These are phyloP conservation scores for Fonsecaea pedrosoi DNA, from an alignment of 2,329 filamentous ascomycete species.

Conservation along the genomic window DNA sequence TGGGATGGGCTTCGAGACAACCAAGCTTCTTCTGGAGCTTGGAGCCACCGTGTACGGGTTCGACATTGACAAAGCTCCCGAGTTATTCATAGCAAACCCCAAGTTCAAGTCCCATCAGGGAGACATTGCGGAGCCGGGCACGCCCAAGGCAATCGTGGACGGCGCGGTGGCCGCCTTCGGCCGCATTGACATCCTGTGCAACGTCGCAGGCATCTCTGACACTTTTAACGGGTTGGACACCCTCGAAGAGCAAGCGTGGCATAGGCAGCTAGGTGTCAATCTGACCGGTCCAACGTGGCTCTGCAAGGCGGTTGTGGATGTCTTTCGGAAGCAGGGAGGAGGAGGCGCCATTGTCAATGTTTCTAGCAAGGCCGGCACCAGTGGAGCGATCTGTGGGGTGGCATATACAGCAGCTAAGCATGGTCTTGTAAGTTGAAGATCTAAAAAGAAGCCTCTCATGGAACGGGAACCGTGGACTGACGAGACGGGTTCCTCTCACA, in stretches of 20 bases:
- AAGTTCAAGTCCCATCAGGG: no score
- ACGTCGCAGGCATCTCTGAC: neutral
- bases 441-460: neutral
- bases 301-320: no score
- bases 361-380: neutral
- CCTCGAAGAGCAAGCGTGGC: neutral
- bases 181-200: neutral
- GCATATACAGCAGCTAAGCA: neutral
- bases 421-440: neutral
- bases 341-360: neutral
- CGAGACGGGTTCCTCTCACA: neutral
- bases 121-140: no score
- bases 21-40: neutral
- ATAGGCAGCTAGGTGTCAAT: neutral
- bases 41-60: neutral
- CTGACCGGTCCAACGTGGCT: neutral
- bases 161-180: no score
- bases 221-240: neutral
- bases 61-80: neutral
- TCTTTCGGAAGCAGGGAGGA: no score
- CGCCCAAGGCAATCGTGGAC: no score
- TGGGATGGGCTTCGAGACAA: neutral
- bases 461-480: no score
- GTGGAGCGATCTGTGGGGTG: neutral
- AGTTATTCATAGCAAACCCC: neutral